Evolutionary conservation across 805 yeast genomes (phyloP), one percentile per base, ranked within the genome.

Genomic region (Wickerhamomyces sydowiorum): DNA sequence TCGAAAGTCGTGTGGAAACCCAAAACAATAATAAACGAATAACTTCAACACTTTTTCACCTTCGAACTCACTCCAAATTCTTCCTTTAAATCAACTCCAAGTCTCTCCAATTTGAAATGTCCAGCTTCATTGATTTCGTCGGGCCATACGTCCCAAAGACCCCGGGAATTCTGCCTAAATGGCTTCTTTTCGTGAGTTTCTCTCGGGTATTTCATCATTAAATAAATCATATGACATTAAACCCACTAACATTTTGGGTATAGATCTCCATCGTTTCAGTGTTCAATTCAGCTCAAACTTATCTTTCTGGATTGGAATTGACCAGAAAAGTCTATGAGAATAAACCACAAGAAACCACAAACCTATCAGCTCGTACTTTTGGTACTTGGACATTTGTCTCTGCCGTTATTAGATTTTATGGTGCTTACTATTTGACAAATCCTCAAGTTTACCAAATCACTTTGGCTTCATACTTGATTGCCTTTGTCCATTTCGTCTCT

Each of bases 341-440:
- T 39, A 64, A 74, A 36, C 88, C 90, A 14, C 50, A 58, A 7
- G 76, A 84, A 59, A 83, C 82, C 21, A 76, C 80, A 1, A 62
- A 67, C 13, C 70, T 93, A 50, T 80, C 93, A 52, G 96, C 96
- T n/a, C 77, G 99, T 55, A 91, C 99, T 0, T 93, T 93, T 62
- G 99, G 99, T 27, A 93, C 99, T 1, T 93, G 99, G 99, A 93
- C 99, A 0, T 69, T 90, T 31, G 73, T 90, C 52, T 81, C 96
- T 3, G 77, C 96, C 2, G 70, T 91, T 24, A 82, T 93, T 37
- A 78, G 99, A 59, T 73, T 82, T 49, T 88, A 86, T 61, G 96
- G 95, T 42, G 95, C 98, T 13, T 85, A 83, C 64, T 69, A 85
- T 58, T 68, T 86, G 44, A 69, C 70, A 41, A 80, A 81, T 52